These are phyloP conservation scores for Coniella lustricola DNA, from an alignment of 2,329 filamentous ascomycete species.

Conservation along the genomic window DNA sequence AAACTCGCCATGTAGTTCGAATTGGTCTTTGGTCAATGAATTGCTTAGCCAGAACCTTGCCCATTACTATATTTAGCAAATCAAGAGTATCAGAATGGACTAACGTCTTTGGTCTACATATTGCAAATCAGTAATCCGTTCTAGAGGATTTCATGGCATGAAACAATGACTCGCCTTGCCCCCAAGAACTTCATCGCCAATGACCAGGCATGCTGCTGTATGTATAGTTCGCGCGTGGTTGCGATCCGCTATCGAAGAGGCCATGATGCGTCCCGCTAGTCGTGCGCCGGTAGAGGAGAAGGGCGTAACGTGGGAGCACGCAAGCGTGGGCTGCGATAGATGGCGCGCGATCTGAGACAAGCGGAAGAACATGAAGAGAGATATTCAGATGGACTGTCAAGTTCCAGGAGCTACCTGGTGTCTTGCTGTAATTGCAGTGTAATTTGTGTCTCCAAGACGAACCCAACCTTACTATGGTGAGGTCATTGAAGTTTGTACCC, in stretches of 20 bases:
- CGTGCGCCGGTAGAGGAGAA: conserved; percentile 5
- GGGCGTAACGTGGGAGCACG: conserved; percentile 28
- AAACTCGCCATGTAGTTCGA: conserved; percentile 58
- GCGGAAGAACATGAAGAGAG: conserved; percentile 67
- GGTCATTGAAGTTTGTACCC: conserved; percentile 5
- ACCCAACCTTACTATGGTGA: background rate
- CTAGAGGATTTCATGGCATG: background rate
- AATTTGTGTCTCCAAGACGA: too few species aligned
- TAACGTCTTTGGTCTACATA: conserved; percentile 23
- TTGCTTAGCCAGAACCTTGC: conserved; percentile 12
- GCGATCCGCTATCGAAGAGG: conserved; percentile 46
- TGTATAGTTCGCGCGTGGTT: conserved; percentile 64
- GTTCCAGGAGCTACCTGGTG: too few species aligned
- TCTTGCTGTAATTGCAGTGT: too few species aligned
- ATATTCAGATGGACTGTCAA: background rate
- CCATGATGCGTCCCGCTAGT: conserved; percentile 25
- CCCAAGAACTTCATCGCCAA: conserved; percentile 93
- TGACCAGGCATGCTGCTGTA: conserved; percentile 87
- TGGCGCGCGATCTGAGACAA: conserved; percentile 68
- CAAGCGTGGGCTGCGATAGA: conserved; percentile 53
- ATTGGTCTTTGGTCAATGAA: conserved; percentile 44
- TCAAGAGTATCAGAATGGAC: background rate
- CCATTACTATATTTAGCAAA: background rate
- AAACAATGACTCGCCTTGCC: conserved; percentile 66
- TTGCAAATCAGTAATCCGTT: conserved; percentile 3